phyloP scores from a whole-genome alignment of 345 rosid species.

The Lagerstroemia speciosa region DNA sequence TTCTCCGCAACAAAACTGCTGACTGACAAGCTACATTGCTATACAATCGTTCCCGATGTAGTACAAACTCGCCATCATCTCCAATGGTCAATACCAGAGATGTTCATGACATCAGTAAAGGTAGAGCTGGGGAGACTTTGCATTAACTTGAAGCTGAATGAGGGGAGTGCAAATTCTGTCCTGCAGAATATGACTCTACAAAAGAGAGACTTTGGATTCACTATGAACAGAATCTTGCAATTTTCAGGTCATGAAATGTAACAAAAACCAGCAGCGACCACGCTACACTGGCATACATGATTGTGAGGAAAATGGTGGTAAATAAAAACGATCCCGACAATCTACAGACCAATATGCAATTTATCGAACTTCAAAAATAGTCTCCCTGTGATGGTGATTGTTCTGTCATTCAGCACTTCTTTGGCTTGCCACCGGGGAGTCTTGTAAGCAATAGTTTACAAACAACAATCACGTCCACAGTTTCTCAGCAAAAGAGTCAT shows the following conservation, averaged over 20 bases:
- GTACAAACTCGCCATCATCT: conserved; percentile 9
- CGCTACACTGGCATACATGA: background rate
- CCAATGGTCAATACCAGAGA: background rate
- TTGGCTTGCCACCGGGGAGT: background rate
- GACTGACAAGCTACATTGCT: conserved; percentile 38
- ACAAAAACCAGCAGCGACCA: no score
- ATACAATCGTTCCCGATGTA: conserved; percentile 42
- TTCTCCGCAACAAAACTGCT: conserved; percentile 32
- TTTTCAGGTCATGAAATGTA: no score
- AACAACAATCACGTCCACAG: background rate
- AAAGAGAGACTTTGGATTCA: no score
- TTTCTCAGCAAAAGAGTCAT: background rate
- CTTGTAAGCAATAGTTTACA: background rate
- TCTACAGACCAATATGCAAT: background rate
- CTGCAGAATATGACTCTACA: no score
- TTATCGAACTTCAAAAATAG: background rate
- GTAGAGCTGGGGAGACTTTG: background rate
- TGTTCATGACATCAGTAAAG: background rate
- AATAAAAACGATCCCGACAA: background rate
- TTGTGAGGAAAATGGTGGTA: background rate
- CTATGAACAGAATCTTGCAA: no score
- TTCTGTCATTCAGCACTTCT: background rate
- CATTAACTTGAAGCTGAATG: no score
- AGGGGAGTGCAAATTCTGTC: no score
- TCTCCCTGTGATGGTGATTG: background rate